Percentiles rank a stretch among this genome's conserved stretches.
phyloP scores from a whole-genome alignment of 2,329 filamentous ascomycete genomes.

The Venturia nashicola region DNA sequence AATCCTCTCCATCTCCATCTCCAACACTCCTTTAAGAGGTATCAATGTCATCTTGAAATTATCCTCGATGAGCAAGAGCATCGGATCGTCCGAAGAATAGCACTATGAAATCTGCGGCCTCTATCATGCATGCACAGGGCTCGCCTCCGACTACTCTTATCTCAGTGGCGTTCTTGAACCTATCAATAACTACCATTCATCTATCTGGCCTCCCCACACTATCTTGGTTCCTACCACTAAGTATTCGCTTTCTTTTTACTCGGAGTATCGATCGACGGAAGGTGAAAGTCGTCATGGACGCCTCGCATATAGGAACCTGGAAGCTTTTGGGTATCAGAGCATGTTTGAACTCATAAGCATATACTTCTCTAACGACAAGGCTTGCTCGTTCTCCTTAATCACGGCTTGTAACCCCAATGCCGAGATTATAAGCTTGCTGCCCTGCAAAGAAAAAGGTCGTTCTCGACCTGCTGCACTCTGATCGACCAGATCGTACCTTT shows the following conservation, averaged over 20 bases:
- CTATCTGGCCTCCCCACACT: neutral
- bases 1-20: neutral
- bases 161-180: neutral
- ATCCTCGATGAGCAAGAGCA: neutral
- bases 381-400: neutral
- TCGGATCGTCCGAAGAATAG: neutral
- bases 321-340: neutral
- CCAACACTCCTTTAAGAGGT: too few species aligned
- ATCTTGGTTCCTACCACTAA: neutral
- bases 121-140: neutral
- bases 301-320: neutral
- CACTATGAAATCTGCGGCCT: neutral
- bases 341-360: neutral
- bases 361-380: neutral
- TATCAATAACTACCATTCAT: neutral
- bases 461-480: neutral
- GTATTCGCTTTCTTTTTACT: neutral
- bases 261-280: neutral
- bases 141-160: slow-evolving; percentile 1
- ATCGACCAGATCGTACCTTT: neutral
- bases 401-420: neutral
- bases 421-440: neutral
- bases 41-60: neutral
- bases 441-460: neutral
- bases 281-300: neutral